These are phyloP conservation scores for Auricularia sp. DNA, from an alignment of 768 basidiomycete species.

Conservation along the genomic window DNA sequence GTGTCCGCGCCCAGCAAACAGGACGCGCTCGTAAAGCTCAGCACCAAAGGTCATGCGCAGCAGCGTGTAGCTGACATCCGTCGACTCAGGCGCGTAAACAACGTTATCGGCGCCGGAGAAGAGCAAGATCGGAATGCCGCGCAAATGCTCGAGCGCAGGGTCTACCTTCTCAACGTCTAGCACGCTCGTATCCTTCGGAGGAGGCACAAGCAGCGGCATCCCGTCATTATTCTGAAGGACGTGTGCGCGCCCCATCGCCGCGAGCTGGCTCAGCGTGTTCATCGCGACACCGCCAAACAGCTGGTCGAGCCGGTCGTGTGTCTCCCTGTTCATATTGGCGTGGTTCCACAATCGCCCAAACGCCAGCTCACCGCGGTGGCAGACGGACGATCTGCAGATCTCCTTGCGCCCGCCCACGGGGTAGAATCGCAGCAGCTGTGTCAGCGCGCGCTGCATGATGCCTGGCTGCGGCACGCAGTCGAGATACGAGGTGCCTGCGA, in stretches of 20 bases:
- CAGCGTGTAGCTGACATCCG: not conserved
- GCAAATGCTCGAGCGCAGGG: not conserved
- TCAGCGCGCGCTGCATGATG: not conserved
- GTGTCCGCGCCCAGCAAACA: not conserved
- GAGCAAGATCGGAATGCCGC: conserved; percentile 1
- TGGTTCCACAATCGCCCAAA: conserved; percentile 5
- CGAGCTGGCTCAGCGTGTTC: not conserved
- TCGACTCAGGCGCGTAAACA: not conserved
- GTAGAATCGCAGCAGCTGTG: conserved; percentile 1
- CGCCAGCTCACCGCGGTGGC: not conserved
- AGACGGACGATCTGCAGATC: not conserved
- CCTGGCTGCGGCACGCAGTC: not conserved
- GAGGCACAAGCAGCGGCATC: not conserved
- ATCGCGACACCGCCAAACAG: conserved; percentile 2
- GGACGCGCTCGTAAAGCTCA: not conserved
- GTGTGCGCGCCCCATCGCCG: conserved; percentile 1
- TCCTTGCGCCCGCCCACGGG: conserved; percentile 2
- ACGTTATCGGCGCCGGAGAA: conserved; percentile 1
- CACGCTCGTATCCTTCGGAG: not conserved
- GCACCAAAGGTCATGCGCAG: not conserved
- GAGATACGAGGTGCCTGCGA: not conserved
- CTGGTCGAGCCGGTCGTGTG: conserved; percentile 5
- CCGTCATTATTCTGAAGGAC: not conserved
- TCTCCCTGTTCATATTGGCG: conserved; percentile 1
- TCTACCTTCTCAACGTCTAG: not conserved